Base-by-base conservation (phyloP, 2,329 filamentous ascomycete species). In the Diplodia sapinea region DNA sequence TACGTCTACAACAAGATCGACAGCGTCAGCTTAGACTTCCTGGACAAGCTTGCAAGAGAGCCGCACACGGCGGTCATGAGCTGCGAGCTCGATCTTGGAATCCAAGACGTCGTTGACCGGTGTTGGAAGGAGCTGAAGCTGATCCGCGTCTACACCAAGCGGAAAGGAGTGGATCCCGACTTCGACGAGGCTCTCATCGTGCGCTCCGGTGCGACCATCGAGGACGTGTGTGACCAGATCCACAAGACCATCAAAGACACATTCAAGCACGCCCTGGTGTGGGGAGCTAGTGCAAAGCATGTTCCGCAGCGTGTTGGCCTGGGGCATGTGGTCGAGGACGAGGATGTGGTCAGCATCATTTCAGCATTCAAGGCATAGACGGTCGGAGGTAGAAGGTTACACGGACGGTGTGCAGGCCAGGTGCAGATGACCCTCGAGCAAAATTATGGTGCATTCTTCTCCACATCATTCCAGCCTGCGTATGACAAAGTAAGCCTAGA, bases 1-100 rank as follows among this genome's bases (percentile, higher is more conserved):
- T 99, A 99, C 81, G 94, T 98, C 38, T 99, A 99, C 88, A 99
- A 99, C 90, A 99, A 99, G 83, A 96, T 99, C 82, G 95, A 99
- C 82, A 90, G 88, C 78, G 92, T 99, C 69, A 94, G 91, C 51
- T 87, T 99, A 71, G 93, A 97, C 77, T 96, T 96, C 80, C 87
- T 99, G 57, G 92, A 99, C 83, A 89, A 91, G 77, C 85, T 99
- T 26, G 95, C 96, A 5, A 89, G 93, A 69, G 96, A 99, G 81
- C 92, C 93, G 3, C 85, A 98, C 79, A 98, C 96, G 0, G 93
- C 91, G 31, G 94, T 99, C 76, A 99, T 99, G 95, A 93, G 89
- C 76, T 99, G 96, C 79, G 96, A 99, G 82, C 86, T 97, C 11
- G 93, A 98, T 76, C 86, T 99, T 1, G 95, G 95, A 17, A 91